Percentiles rank a stretch among this genome's conserved stretches.
phyloP scores from a whole-genome alignment of 352 stramenopile genomes.

The Bremia lactucae region DNA sequence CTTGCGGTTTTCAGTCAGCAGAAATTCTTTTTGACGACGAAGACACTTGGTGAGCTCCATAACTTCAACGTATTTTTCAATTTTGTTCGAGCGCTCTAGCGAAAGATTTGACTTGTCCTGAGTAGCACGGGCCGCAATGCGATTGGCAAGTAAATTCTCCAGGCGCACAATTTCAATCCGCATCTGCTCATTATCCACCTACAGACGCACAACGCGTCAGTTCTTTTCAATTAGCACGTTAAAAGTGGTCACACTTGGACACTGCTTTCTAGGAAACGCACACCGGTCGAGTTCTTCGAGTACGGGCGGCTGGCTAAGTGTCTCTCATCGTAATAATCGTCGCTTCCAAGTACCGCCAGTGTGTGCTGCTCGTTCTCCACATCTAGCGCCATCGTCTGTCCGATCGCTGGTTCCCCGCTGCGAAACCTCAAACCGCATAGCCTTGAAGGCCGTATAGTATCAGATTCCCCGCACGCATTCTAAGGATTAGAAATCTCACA shows the following conservation, averaged over 20 bases:
- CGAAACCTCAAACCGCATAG: conserved; percentile 7
- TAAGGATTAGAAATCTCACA: background rate
- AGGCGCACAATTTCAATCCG: conserved; percentile 63
- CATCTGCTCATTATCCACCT: conserved; percentile 77
- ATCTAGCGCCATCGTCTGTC: conserved; percentile 24
- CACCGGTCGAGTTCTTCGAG: conserved; percentile 35
- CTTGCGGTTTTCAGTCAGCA: conserved; percentile 81
- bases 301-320: conserved; percentile 40
- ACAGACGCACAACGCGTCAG: no score
- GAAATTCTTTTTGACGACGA: conserved; percentile 74
- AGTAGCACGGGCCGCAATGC: conserved; percentile 61
- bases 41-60: conserved; percentile 85
- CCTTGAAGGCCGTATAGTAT: background rate
- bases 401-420: background rate
- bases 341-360: conserved; percentile 51
- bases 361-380: conserved; percentile 35
- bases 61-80: conserved; percentile 82
- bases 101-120: conserved; percentile 56
- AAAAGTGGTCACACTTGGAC: no score
- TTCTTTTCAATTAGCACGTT: no score
- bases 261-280: no score
- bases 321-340: conserved; percentile 39
- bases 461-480: background rate
- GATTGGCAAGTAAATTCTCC: conserved; percentile 60
- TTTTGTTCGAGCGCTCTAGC: conserved; percentile 71